phyloP scores from a whole-genome alignment of 75 land plant species.

The Pseudotsuga menziesii region DNA sequence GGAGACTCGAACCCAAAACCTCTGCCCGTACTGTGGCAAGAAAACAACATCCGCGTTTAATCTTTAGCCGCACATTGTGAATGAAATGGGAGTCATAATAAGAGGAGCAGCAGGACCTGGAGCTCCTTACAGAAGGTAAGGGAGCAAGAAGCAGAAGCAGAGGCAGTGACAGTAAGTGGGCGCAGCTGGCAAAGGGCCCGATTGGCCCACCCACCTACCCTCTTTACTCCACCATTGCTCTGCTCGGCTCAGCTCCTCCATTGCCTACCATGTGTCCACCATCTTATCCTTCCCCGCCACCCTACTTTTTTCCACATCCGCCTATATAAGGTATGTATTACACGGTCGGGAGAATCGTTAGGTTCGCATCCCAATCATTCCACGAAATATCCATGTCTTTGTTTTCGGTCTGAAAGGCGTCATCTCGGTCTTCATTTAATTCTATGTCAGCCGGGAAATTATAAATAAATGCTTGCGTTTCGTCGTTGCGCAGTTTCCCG shows the following conservation, averaged over 20 bases:
- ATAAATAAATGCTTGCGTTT: too few species aligned
- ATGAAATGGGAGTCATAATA: background rate
- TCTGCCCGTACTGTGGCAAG: background rate
- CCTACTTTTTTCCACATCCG: too few species aligned
- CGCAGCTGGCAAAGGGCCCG: slow-evolving; percentile 9
- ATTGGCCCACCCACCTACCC: slow-evolving; percentile 9
- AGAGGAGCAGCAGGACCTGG: background rate
- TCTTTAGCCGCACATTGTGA: background rate
- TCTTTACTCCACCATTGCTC: background rate
- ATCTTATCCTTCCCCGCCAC: background rate
- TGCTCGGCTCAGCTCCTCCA: too few species aligned
- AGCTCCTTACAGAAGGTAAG: background rate
- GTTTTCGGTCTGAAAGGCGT: too few species aligned
- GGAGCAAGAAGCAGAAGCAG: background rate
- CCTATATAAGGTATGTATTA: too few species aligned
- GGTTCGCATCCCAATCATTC: too few species aligned
- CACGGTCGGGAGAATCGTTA: too few species aligned
- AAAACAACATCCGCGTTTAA: background rate
- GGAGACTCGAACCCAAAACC: background rate
- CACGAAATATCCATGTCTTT: too few species aligned
- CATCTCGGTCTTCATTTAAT: too few species aligned
- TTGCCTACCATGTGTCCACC: background rate
- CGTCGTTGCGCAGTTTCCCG: too few species aligned
- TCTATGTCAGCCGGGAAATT: too few species aligned
- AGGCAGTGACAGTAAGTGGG: slow-evolving; percentile 5